Evolutionary conservation across 2,329 filamentous ascomycete genomes (phyloP).

Genomic region (Monilinia polystroma): DNA sequence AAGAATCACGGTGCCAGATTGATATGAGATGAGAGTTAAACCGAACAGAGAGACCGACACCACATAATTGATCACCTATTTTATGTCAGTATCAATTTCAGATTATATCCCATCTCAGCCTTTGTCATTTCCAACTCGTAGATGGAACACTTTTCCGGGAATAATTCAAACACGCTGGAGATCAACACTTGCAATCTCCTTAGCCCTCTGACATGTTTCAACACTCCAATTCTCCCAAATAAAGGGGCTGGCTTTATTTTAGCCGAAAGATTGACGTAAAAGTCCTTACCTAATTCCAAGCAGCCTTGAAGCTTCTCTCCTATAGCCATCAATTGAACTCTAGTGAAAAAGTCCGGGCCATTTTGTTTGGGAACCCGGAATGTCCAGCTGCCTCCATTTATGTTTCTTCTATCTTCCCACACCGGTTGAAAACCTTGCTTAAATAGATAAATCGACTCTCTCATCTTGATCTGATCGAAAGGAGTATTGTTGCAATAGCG

Average conservation of each 20-base stretch:
- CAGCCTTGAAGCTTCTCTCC: slow-evolving; percentile 76
- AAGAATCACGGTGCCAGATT: slow-evolving; percentile 89
- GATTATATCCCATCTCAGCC: neutral
- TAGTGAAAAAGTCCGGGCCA: slow-evolving; percentile 75
- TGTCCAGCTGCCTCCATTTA: slow-evolving; percentile 84
- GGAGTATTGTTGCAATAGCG: slow-evolving; percentile 80
- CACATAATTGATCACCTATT: slow-evolving; percentile 81
- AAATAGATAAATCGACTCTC: slow-evolving; percentile 77
- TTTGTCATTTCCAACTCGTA: neutral
- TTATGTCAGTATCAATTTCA: slow-evolving; percentile 25
- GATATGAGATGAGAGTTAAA: slow-evolving; percentile 88
- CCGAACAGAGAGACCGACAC: slow-evolving; percentile 80
- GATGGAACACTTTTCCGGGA: neutral
- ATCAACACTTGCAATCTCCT: neutral
- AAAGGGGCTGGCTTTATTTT: neutral
- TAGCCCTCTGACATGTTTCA: neutral
- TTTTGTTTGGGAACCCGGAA: slow-evolving; percentile 81
- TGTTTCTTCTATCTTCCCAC: slow-evolving; percentile 85
- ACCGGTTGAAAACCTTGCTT: slow-evolving; percentile 73
- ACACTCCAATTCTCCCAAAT: neutral
- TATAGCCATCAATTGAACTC: slow-evolving; percentile 77
- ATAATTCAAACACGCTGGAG: neutral
- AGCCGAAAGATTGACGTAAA: neutral
- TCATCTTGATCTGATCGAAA: slow-evolving; percentile 71
- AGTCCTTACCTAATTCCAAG: slow-evolving; percentile 63